Evolutionary conservation across 2,329 filamentous ascomycete genomes (phyloP).

Genomic region (Lachnellula arida): DNA sequence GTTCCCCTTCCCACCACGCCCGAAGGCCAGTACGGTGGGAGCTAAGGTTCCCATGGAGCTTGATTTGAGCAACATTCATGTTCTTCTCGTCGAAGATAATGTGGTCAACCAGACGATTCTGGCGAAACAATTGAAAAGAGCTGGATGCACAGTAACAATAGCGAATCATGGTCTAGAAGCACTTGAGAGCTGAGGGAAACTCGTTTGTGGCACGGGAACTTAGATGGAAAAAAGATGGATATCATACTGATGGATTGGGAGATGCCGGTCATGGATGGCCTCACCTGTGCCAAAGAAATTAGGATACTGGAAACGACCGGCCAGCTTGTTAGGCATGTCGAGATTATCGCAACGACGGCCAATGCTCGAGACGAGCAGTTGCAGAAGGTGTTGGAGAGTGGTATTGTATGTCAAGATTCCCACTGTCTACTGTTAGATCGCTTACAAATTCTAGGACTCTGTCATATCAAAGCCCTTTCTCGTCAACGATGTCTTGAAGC

Average conservation of each 20-base stretch:
- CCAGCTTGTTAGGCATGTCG: constrained; percentile 42
- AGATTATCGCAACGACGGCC: constrained; percentile 32
- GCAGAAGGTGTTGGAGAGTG: constrained; percentile 17
- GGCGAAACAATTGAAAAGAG: constrained; percentile 44
- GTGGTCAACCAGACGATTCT: constrained; percentile 56
- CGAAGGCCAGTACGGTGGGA: constrained; percentile 1
- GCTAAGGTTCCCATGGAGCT: constrained; percentile 1
- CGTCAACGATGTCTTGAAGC: constrained; percentile 14
- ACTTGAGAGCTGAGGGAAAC: constrained; percentile 35
- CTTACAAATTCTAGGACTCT: constrained; percentile 35
- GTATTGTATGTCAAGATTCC: constrained; percentile 28
- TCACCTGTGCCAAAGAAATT: constrained; percentile 61
- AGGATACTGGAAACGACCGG: constrained; percentile 52
- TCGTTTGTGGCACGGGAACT: constrained; percentile 21
- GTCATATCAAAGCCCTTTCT: constrained; percentile 26
- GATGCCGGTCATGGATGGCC: constrained; percentile 70
- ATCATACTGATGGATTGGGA: constrained; percentile 73
- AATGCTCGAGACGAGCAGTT: constrained; percentile 30
- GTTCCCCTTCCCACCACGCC: constrained; percentile 1
- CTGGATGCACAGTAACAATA: constrained; percentile 38
- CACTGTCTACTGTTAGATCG: constrained; percentile 38
- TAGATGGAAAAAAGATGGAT: constrained; percentile 38
- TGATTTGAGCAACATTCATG: constrained; percentile 18
- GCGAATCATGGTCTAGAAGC: constrained; percentile 55
- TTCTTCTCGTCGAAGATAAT: constrained; percentile 58